Conservation (phyloP, 305 asterid species). For the Fraxinus baroniana region DNA sequence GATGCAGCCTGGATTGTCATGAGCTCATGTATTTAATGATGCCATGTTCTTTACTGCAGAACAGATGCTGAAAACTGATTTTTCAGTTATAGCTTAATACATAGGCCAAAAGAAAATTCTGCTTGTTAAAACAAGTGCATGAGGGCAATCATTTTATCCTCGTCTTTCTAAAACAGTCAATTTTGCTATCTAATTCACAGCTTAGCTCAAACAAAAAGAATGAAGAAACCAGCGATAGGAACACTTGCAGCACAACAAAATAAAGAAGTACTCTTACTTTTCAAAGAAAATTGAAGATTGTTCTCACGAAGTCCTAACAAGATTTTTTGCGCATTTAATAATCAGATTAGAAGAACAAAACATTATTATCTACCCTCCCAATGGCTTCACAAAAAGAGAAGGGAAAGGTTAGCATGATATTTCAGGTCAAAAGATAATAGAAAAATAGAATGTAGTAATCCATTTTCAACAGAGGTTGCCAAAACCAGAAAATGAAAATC, state of each 20-base stretch:
- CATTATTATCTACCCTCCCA: neutral
- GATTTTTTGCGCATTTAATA: neutral
- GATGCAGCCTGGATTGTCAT: neutral
- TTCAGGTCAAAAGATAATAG: constrained; percentile 9
- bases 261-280: neutral
- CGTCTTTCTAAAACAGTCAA: neutral
- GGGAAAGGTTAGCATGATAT: neutral
- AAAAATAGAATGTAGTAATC: neutral
- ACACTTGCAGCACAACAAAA: neutral
- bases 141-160: neutral
- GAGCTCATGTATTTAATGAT: neutral
- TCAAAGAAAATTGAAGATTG: neutral
- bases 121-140: neutral
- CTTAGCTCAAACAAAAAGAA: neutral
- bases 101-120: neutral
- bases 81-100: neutral
- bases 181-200: neutral
- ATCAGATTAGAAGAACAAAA: neutral
- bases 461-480: neutral
- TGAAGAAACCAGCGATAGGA: neutral
- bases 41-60: neutral
- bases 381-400: neutral
- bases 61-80: neutral
- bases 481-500: neutral
- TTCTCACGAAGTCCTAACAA: neutral